Percentiles rank a stretch among this genome's conserved stretches.
Conservation (phyloP, 2,329 filamentous ascomycete species). For the Neonectria sp. region DNA sequence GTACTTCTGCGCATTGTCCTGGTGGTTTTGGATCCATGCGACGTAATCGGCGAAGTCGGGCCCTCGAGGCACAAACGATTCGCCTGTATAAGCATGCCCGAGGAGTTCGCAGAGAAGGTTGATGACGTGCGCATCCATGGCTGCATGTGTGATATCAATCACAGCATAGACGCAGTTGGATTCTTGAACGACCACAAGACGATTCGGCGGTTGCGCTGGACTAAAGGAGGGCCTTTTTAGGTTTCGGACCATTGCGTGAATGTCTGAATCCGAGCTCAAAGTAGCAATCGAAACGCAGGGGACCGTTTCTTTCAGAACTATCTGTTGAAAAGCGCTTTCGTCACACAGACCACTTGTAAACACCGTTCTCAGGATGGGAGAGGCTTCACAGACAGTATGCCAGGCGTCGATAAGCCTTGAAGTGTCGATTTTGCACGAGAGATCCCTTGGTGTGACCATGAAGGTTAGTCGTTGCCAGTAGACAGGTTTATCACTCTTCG, state of each 20-base stretch:
- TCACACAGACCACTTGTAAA: slow-evolving; percentile 10
- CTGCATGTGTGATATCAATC: slow-evolving; percentile 13
- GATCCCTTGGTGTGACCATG: slow-evolving; percentile 10
- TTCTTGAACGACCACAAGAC: slow-evolving; percentile 14
- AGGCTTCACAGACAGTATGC: slow-evolving; percentile 15
- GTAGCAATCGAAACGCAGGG: slow-evolving; percentile 1
- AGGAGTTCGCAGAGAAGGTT: slow-evolving; percentile 14
- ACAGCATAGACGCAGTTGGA: slow-evolving; percentile 13
- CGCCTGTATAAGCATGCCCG: slow-evolving; percentile 5
- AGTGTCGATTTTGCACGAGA: slow-evolving; percentile 2
- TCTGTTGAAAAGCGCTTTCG: slow-evolving; percentile 12
- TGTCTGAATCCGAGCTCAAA: slow-evolving; percentile 8
- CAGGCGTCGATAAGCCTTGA: slow-evolving; percentile 8
- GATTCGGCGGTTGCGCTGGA: slow-evolving; percentile 8
- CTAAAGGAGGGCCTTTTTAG: slow-evolving; percentile 10
- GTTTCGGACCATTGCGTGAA: slow-evolving; percentile 11
- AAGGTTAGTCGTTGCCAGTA: slow-evolving; percentile 16
- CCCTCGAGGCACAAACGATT: slow-evolving; percentile 9
- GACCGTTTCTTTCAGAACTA: slow-evolving; percentile 9
- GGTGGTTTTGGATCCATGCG: slow-evolving; percentile 10
- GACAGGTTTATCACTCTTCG: slow-evolving; percentile 8
- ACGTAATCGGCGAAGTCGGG: slow-evolving; percentile 10
- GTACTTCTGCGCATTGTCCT: slow-evolving; percentile 10
- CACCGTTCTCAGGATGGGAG: slow-evolving; percentile 16
- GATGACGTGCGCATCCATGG: slow-evolving; percentile 10